These are phyloP conservation scores for Thuja plicata DNA, from an alignment of 83 land plant genomes.

Conservation along the genomic window DNA sequence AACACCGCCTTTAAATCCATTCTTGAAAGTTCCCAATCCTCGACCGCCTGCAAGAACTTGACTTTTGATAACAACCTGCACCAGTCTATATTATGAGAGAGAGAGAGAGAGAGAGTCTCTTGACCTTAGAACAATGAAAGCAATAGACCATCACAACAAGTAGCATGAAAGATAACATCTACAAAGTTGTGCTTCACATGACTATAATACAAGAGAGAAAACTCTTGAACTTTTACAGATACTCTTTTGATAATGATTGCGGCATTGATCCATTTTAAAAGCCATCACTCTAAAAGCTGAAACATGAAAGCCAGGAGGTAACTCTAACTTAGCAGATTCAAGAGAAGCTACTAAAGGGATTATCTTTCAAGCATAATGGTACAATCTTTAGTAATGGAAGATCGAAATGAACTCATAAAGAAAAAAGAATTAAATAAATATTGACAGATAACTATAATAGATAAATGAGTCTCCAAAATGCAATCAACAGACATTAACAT, in stretches of 20 bases:
- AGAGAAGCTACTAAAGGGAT: no score
- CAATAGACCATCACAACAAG: neutral
- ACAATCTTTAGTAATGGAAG: neutral
- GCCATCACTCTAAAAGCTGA: neutral
- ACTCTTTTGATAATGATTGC: neutral
- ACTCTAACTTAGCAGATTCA: neutral
- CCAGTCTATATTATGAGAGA: neutral
- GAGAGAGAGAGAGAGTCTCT: neutral
- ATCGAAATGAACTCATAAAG: no score
- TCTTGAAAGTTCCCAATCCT: constrained; percentile 96
- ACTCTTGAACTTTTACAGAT: no score
- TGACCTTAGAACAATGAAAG: neutral
- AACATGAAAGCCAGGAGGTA: neutral
- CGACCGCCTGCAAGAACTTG: constrained; percentile 98
- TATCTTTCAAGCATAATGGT: neutral
- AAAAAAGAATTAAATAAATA: neutral
- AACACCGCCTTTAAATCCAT: constrained; percentile 95
- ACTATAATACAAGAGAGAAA: no score
- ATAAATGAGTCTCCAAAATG: neutral
- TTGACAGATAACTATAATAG: neutral
- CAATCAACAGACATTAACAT: neutral
- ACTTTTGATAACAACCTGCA: constrained; percentile 94
- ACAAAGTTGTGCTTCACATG: neutral
- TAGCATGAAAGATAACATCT: neutral
- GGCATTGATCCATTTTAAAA: neutral